Percentiles rank a stretch among this genome's conserved stretches.
Evolutionary conservation across 768 basidiomycete genomes (phyloP).

Genomic region (Mycena vitilis): DNA sequence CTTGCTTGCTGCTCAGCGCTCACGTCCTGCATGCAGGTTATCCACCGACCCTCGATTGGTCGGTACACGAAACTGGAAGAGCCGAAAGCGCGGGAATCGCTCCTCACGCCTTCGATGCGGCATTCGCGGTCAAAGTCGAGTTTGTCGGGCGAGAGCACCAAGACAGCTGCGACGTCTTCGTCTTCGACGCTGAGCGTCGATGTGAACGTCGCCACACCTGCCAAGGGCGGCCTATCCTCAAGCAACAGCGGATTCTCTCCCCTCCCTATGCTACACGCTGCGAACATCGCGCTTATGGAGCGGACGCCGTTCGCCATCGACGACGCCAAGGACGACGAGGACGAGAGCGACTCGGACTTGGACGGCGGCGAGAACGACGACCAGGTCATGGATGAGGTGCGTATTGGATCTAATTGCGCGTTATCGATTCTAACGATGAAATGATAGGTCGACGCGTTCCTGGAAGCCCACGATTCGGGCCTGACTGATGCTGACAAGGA

Average conservation of each 20-base stretch:
- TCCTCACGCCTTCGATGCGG: slow-evolving; percentile 79
- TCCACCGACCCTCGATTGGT: slow-evolving; percentile 86
- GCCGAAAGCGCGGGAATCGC: slow-evolving; percentile 87
- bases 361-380: slow-evolving; percentile 72
- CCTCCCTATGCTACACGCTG: slow-evolving; percentile 77
- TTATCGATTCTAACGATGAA: slow-evolving; percentile 9
- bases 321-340: slow-evolving; percentile 87
- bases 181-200: slow-evolving; percentile 66
- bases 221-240: slow-evolving; percentile 47
- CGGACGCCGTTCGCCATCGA: slow-evolving; percentile 98
- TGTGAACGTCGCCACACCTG: slow-evolving; percentile 44
- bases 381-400: slow-evolving; percentile 90
- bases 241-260: slow-evolving; percentile 61
- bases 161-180: slow-evolving; percentile 49
- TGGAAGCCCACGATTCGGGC: slow-evolving; percentile 93
- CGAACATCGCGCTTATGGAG: slow-evolving; percentile 88
- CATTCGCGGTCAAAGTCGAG: slow-evolving; percentile 68
- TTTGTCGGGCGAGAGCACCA: slow-evolving; percentile 49
- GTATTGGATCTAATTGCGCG: slow-evolving; percentile 37
- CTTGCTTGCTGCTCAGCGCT: slow-evolving; percentile 8
- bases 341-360: slow-evolving; percentile 71
- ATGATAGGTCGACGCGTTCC: slow-evolving; percentile 86
- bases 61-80: slow-evolving; percentile 87
- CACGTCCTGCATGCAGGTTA: slow-evolving; percentile 55
- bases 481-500: slow-evolving; percentile 83